Evolutionary conservation across 805 yeast genomes (phyloP).

Genomic region (Peterozyma toletana): DNA sequence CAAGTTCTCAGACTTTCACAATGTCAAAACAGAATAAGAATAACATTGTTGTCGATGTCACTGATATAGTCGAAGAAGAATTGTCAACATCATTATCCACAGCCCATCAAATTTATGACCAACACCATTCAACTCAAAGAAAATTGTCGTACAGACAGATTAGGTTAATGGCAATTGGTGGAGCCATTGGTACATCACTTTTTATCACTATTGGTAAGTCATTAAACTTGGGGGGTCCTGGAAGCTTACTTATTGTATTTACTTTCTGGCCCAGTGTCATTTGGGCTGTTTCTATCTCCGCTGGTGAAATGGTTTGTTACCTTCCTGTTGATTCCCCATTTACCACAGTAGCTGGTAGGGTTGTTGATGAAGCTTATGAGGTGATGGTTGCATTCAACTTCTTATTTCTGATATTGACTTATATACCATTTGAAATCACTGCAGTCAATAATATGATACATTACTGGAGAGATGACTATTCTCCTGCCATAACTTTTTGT

Average conservation of each 20-base stretch:
- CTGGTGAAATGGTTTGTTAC: constrained; percentile 75
- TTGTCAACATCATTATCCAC: too few relatives aligned
- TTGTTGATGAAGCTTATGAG: constrained; percentile 69
- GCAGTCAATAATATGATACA: constrained; percentile 75
- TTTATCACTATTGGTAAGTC: constrained; percentile 67
- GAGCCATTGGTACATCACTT: constrained; percentile 75
- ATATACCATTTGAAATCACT: constrained; percentile 77
- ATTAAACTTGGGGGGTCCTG: constrained; percentile 62
- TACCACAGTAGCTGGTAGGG: constrained; percentile 66
- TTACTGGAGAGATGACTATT: constrained; percentile 73
- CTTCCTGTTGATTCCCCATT: constrained; percentile 74
- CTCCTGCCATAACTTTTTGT: constrained; percentile 62
- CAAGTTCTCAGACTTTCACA: too few relatives aligned
- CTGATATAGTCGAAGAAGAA: too few relatives aligned
- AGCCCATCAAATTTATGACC: too few relatives aligned
- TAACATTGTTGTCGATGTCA: too few relatives aligned
- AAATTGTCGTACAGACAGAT: constrained; percentile 44
- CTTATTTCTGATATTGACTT: constrained; percentile 66
- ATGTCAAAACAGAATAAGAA: too few relatives aligned
- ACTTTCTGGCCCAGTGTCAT: constrained; percentile 64
- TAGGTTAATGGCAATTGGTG: constrained; percentile 72
- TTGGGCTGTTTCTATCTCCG: constrained; percentile 54
- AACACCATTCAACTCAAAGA: too few relatives aligned
- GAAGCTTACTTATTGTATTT: constrained; percentile 57
- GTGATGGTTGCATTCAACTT: constrained; percentile 75